Evolutionary conservation across 2,329 filamentous ascomycete species (phyloP), one percentile per base, ranked within the genome.

Genomic region (Pseudopithomyces maydicus): DNA sequence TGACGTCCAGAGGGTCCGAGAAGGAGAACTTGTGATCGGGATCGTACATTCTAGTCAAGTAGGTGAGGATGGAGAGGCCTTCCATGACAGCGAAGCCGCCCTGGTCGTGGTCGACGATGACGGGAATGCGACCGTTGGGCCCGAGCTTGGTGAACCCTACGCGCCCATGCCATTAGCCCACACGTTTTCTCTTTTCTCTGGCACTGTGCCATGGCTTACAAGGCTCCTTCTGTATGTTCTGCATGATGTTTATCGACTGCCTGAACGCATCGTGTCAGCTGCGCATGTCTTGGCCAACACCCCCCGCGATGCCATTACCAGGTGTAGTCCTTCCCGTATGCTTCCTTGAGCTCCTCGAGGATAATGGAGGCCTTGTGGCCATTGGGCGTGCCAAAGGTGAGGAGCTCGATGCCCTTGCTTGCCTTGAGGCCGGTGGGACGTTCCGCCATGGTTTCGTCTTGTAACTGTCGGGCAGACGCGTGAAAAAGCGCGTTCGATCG

Each of bases 91-190:
- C 75, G 50, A 89, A 84, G 45, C 75, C 82, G 54, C 78, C 77
- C 59, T 85, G 81, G 72, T 89, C 85, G 62, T 90, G 87, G 75
- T 90, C 87, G 29, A 89, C 81, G 45, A 90, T 82, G 45, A 84
- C 86, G 1, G 87, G 86, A 63, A 89, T 88, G 15, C 86, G 81
- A 2, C 87, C 87, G 72, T 90, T 90, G 36, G 87, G 86, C 57
- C 82, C 83, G 29, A 87, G 69, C 36, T 83, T 82, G 0, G 82
- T 85, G 77, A 84, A 90, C 87, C 48, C 48, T 51, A 17, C 4
- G 17, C 23, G 26, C 17, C 22, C 14, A 7, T 33, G 8, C 23
- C n/a, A 26, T 51, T 26, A 51, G 48, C 38, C 11, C 26, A 22
- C 6, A 15, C 8, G 22, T 12, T n/a, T n/a, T n/a, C n/a, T 11